These are phyloP conservation scores for Halteria grandinella DNA, from an alignment of 73 alveolate species.

Conservation along the genomic window DNA sequence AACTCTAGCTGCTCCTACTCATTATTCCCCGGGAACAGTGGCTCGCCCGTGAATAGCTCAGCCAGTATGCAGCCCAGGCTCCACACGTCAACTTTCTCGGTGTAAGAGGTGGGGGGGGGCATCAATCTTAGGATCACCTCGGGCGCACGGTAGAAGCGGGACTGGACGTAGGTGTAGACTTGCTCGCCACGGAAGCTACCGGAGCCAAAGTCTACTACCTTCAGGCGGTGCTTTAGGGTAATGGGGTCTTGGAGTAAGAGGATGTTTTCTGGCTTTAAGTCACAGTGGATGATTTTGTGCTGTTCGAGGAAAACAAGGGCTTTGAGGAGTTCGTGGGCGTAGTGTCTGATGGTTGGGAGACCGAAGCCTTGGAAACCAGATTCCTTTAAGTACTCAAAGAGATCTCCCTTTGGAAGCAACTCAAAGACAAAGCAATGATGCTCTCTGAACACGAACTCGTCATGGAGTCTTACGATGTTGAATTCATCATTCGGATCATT, in stretches of 20 bases:
- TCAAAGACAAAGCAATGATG: conserved; percentile 68
- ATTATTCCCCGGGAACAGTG: conserved; percentile 67
- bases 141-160: conserved; percentile 67
- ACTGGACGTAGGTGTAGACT: conserved; percentile 66
- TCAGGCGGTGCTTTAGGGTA: conserved; percentile 58
- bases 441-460: conserved; percentile 58
- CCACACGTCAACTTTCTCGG: conserved; percentile 66
- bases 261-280: conserved; percentile 84
- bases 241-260: conserved; percentile 68
- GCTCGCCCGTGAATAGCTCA: conserved; percentile 67
- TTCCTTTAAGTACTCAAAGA: conserved; percentile 54
- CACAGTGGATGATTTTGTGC: conserved; percentile 73
- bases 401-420: conserved; percentile 46
- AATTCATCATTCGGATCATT: conserved; percentile 54
- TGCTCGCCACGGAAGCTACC: conserved; percentile 71
- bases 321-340: conserved; percentile 48
- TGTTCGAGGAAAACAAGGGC: conserved; percentile 48
- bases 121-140: conserved; percentile 64
- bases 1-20: conserved; percentile 66
- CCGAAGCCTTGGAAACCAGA: conserved; percentile 57
- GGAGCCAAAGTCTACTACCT: conserved; percentile 87
- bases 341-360: conserved; percentile 43
- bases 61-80: conserved; percentile 64
- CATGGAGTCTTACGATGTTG: conserved; percentile 40
- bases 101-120: no score